Evolutionary conservation across 768 basidiomycete species (phyloP), one percentile per base, ranked within the genome.

Genomic region (Sporobolomyces roseus): DNA sequence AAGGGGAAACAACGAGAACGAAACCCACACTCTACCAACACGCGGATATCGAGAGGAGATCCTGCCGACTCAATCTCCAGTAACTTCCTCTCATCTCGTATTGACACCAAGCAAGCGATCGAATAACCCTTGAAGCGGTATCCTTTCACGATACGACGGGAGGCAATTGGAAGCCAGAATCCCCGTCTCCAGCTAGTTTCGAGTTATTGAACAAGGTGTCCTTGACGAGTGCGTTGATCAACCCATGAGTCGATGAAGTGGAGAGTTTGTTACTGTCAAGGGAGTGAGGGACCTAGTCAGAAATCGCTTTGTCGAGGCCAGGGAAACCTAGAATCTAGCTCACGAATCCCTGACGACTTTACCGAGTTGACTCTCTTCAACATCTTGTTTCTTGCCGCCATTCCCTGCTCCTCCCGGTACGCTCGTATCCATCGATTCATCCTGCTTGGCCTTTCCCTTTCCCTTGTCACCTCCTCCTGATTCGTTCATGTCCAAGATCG

Each of bases 341-440:
- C 68, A 89, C 91, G 91, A 88, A 77, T 99, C 94, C 78, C 87
- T 88, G 32, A 93, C 89, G n/a, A 87, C 87, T 82, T 93, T 93
- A 23, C 84, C 83, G 30, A 98, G 82, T 70, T 89, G 86, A 63
- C 87, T 92, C 61, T 93, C 91, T 72, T 93, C 91, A 81, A 90
- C 89, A 83, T 87, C 86, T 87, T 86, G 27, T 87, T 84, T 72
- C 82, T 80, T 77, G 80, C 67, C 25, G 62, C 60, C 21, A 66
- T 46, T 48, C 36, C 61, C 27, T 56, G 25, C 38, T 41, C 38
- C 38, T 41, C 38, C 38, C 17, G 38, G 17, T 41, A 9, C 38
- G 9, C 38, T 17, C 9, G 38, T 41, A 41, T n/a, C 38, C 17
- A 41, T 41, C 17, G 38, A 9, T 17, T 9, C 10, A 9, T 41